Conservation (phyloP, 768 basidiomycete genomes). For the Exidia glandulosa region DNA sequence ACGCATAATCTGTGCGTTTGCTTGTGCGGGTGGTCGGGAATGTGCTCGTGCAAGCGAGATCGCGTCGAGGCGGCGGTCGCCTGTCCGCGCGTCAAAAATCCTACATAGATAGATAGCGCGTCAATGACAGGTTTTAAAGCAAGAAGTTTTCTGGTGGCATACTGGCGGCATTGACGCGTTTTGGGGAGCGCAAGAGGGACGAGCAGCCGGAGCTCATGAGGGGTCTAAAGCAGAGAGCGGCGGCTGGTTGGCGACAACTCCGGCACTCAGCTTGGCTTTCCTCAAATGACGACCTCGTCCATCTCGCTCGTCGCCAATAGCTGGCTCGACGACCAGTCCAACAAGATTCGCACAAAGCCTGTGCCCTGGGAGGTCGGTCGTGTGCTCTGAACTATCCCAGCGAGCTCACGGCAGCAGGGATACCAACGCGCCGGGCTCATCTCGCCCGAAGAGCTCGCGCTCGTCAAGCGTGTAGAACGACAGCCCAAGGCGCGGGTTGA, state of each 20-base stretch:
- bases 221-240: not conserved
- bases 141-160: not conserved
- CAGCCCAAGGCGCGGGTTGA: conserved; percentile 65
- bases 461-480: conserved; percentile 85
- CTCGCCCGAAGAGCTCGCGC: conserved; percentile 72
- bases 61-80: not conserved
- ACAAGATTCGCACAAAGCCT: conserved; percentile 80
- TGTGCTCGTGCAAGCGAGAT: not conserved
- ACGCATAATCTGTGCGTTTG: conserved; percentile 15
- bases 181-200: not conserved
- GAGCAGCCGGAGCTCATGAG: not conserved
- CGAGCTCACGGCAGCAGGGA: conserved; percentile 41
- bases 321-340: conserved; percentile 77
- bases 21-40: not conserved
- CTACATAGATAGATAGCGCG: not conserved
- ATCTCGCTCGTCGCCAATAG: conserved; percentile 67
- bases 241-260: not conserved
- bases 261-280: not conserved
- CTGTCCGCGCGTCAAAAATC: not conserved
- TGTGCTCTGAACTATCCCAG: not conserved
- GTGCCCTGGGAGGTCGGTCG: conserved; percentile 88
- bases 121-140: not conserved
- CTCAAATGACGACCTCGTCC: conserved; percentile 46
- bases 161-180: conserved; percentile 1
- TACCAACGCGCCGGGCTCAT: conserved; percentile 91